phyloP scores from a whole-genome alignment of 2,329 filamentous ascomycete species.

The Fusarium sp. region DNA sequence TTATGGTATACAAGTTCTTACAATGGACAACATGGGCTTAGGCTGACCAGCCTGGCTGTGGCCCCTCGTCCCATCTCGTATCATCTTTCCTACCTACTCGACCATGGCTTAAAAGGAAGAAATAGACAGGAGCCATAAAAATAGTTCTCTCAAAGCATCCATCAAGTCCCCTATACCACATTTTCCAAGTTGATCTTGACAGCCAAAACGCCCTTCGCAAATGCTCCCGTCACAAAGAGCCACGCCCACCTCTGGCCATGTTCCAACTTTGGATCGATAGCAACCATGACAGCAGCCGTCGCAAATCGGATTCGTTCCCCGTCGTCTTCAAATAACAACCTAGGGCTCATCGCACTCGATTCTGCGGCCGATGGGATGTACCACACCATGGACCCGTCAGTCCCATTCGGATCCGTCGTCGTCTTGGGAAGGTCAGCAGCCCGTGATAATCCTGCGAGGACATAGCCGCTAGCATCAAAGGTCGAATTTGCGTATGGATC shows the following conservation, averaged over 20 bases:
- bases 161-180: not conserved
- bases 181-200: not conserved
- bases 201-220: not conserved
- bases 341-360: constrained; percentile 52
- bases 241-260: constrained; percentile 60
- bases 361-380: constrained; percentile 21
- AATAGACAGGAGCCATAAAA: not conserved
- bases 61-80: not conserved
- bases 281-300: constrained; percentile 64
- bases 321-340: constrained; percentile 68
- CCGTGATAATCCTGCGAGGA: constrained; percentile 60
- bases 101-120: not conserved
- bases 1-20: not conserved
- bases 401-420: constrained; percentile 47
- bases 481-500: constrained; percentile 60
- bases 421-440: constrained; percentile 50
- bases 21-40: too few relatives aligned
- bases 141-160: not conserved
- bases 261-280: constrained; percentile 58
- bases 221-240: constrained; percentile 65
- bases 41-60: too few relatives aligned
- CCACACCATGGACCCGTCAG: constrained; percentile 60
- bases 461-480: constrained; percentile 63
- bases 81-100: not conserved
- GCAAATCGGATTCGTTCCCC: constrained; percentile 59